These are phyloP conservation scores for Aspergillus sp. DNA, from an alignment of 2,329 filamentous ascomycete genomes.

Conservation along the genomic window DNA sequence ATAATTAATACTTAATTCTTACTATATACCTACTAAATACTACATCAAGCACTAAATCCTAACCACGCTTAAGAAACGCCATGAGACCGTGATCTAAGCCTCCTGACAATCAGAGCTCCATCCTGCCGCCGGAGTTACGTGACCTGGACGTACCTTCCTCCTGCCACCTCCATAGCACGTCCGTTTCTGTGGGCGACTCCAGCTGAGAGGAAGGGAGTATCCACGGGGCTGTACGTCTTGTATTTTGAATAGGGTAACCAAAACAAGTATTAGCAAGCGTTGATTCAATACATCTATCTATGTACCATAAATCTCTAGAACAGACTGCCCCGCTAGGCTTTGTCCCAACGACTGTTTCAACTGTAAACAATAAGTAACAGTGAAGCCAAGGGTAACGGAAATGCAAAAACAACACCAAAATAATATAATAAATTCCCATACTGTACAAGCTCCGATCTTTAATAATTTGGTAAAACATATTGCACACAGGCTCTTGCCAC, in stretches of 20 bases:
- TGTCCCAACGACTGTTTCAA: conserved; percentile 10
- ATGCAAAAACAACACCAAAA: neutral
- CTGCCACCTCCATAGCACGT: neutral
- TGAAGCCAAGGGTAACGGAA: neutral
- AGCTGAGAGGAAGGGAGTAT: neutral
- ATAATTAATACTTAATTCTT: neutral
- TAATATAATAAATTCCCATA: conserved; percentile 38
- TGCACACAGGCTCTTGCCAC: conserved; percentile 19
- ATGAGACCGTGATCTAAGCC: neutral
- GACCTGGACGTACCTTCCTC: neutral
- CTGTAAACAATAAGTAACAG: conserved; percentile 7
- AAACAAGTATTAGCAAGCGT: neutral
- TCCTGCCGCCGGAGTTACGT: neutral
- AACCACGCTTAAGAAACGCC: neutral
- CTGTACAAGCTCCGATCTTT: conserved; percentile 39
- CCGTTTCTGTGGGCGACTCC: neutral
- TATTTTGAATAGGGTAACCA: neutral
- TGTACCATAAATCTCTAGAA: conserved; percentile 13
- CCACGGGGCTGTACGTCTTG: neutral
- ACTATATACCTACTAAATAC: neutral
- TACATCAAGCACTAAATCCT: no score
- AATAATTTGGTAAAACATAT: conserved; percentile 29
- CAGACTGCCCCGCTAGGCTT: neutral
- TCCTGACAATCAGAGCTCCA: no score
- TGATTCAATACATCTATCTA: conserved; percentile 25